Base-by-base conservation (phyloP, 2,329 filamentous ascomycete genomes). In the Harringtonia lauricola region DNA sequence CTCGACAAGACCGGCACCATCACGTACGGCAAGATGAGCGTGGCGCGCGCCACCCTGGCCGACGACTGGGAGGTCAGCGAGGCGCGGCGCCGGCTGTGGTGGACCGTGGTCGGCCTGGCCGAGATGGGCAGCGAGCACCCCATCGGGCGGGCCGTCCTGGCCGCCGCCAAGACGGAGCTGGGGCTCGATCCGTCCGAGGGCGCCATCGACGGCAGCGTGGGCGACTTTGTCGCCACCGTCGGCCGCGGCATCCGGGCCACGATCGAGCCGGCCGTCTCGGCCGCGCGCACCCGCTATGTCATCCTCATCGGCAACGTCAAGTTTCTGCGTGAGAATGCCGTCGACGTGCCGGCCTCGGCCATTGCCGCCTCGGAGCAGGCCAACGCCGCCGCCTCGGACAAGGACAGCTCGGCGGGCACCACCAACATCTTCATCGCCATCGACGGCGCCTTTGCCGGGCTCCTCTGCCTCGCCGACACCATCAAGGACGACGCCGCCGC, bases 91-190 rank as follows among this genome's bases (percentile, higher is more conserved):
- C 79, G 79, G 29, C 71, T 94, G 4, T 98, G 90, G 90, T 98
- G 92, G 92, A 79, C 85, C n/a, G 74, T 95, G 48, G 79, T 98
- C 45, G 92, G 89, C 36, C 79, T 96, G n/a, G 83, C 90, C 1
- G 92, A 98, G 65, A 88, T 88, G 76, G 85, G 86, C 51, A 95
- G 87, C 56, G 92, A 98, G 63, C 92, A 98, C 58, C 92, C 92
- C 1, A 85, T 96, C 45, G 92, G 89, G n/a, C 86, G 81, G 55
- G 90, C 92, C 14, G 85, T 96, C 41, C 68, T 94, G 7, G 64
- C 66, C 1, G 79, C 80, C 24, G 88, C 90, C 4, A 89, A 86
- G 53, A 68, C 75, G 2, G 78, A 90, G 58, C 77, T 95, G 9
- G 79, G 79, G 4, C 62, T 95, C 33, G 79, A 77, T 15, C 60